Evolutionary conservation across 768 basidiomycete genomes (phyloP), one percentile per base, ranked within the genome.

Genomic region (Tricholoma saponaceum): DNA sequence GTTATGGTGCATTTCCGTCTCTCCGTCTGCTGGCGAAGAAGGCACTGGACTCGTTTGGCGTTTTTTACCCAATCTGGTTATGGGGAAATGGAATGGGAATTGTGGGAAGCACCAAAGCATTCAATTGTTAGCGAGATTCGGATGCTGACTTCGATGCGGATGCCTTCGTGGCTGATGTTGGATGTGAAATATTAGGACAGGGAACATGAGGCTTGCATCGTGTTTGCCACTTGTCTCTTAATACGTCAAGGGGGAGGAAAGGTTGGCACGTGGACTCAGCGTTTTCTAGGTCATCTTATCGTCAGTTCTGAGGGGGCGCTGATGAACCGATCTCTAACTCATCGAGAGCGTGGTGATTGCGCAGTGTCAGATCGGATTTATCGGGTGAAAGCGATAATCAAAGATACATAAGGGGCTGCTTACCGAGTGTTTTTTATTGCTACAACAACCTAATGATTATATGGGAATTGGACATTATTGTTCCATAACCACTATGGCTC

Each of bases 171-270:
- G 50, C 50, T 33, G 35, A 54, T 14, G 25, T 28, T 49, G 47
- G 47, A 16, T 6, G 14, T 54, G 52, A 61, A 63, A 69, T 66
- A 64, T 58, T 58, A 63, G 62, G 59, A 49, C 33, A 49, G 50
- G 39, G 52, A 54, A 67, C 75, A 76, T 70, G 75, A 74, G 72
- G 75, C 72, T n/a, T 65, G 57, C 75, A 72, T 75, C 75, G 70
- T 75, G 74, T 61, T 64, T 23, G 16, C 37, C 5, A 52, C 50
- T 22, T 20, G 9, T 52, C 22, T 28, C 26, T 13, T 28, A 28
- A 28, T 41, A 26, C 52, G 37, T 41, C 39, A 33, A 35, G 9
- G 12, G 51, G 20, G 22, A 30, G 22, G 43, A 44, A 13, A 9
- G 20, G 22, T 33, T 7, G 18, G 20, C 37, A 39, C 39, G 37